Conservation (phyloP, 108 stramenopile genomes). For the Aurantiochytrium sp. region DNA sequence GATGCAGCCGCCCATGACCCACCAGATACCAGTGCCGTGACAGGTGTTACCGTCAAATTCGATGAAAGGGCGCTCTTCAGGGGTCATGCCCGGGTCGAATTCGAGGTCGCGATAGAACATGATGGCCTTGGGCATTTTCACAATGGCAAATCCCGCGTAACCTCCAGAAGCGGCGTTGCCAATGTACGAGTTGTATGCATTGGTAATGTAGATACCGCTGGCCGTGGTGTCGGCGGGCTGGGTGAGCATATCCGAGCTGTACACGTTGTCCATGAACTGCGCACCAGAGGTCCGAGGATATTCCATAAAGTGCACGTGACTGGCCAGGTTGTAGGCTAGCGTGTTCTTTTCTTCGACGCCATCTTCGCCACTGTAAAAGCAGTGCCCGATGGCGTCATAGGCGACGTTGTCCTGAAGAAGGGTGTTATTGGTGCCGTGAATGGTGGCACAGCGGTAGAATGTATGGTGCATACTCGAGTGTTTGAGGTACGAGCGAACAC, state of each 20-base stretch:
- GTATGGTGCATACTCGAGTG: constrained; percentile 39
- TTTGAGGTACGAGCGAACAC: constrained; percentile 38
- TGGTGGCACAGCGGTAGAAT: constrained; percentile 48
- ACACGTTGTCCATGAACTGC: neutral
- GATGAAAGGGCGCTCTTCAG: neutral
- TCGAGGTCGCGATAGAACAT: neutral
- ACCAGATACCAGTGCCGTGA: neutral
- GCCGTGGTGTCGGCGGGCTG: constrained; percentile 3
- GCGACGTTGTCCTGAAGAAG: constrained; percentile 41
- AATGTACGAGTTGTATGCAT: neutral
- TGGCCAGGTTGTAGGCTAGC: constrained; percentile 43
- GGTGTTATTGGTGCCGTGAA: constrained; percentile 43
- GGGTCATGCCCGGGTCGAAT: neutral
- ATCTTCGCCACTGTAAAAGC: constrained; percentile 50
- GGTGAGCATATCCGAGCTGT: neutral
- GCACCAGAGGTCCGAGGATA: neutral
- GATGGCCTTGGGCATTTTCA: neutral
- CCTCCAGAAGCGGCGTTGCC: constrained; percentile 14
- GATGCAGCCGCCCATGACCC: neutral
- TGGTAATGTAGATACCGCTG: constrained; percentile 15
- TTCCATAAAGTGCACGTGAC: constrained; percentile 47
- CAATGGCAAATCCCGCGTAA: neutral
- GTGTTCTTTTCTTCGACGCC: constrained; percentile 51
- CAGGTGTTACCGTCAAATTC: neutral
- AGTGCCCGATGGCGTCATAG: constrained; percentile 47